A percentile compares a stretch with the other conserved stretches of the same genome.
These are phyloP conservation scores for Vigna unguiculata DNA, from an alignment of 306 rosid species.

Conservation along the genomic window DNA sequence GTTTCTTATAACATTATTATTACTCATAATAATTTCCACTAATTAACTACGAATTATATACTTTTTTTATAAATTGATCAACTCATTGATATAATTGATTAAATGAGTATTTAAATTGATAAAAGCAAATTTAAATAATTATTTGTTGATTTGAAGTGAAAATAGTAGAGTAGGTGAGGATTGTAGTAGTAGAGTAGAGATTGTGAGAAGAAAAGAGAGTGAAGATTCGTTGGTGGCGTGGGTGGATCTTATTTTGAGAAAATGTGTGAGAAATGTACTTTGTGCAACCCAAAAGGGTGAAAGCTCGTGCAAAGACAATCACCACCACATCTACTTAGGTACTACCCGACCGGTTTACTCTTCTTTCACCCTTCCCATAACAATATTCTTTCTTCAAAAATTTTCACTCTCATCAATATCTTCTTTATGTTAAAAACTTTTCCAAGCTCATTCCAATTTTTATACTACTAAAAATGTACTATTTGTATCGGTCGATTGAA, in stretches of 20 bases:
- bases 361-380: neutral
- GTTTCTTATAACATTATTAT: conserved; percentile 40
- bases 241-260: conserved; percentile 27
- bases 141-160: too few relatives aligned
- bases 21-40: conserved; percentile 24
- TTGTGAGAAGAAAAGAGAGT: neutral
- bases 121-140: too few relatives aligned
- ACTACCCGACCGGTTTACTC: conserved; percentile 56
- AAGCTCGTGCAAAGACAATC: conserved; percentile 47
- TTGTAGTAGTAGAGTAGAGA: too few relatives aligned
- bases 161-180: too few relatives aligned
- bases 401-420: neutral
- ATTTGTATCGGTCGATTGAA: too few relatives aligned
- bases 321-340: conserved; percentile 58
- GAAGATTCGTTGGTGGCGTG: neutral
- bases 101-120: too few relatives aligned
- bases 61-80: too few relatives aligned
- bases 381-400: neutral
- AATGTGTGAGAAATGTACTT: conserved; percentile 56
- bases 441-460: too few relatives aligned
- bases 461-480: too few relatives aligned
- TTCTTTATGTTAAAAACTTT: too few relatives aligned
- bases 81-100: too few relatives aligned
- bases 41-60: neutral
- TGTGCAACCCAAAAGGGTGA: conserved; percentile 46